Evolutionary conservation across 2,329 filamentous ascomycete species (phyloP), one percentile per base, ranked within the genome.

Genomic region (Keithomyces neogunnii): DNA sequence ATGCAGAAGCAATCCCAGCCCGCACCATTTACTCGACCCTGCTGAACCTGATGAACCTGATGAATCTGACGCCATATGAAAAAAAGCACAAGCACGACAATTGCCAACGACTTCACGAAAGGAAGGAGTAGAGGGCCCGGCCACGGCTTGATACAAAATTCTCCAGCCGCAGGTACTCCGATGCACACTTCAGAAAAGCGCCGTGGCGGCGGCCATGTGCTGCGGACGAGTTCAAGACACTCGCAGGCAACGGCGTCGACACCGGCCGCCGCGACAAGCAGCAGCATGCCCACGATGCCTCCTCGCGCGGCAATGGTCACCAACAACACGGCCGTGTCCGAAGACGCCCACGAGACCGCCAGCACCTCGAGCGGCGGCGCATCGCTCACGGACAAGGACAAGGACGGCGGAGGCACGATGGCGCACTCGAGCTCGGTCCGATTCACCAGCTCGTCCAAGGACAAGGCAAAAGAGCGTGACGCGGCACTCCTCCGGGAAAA

Each of bases 111-210:
- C 13, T 35, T 26, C 45, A 47, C 8, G 13, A 38, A 28, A 42
- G 30, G 2, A 42, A n/a, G 29, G 11, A 3, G 36, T n/a, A 19
- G 5, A 44, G 6, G 26, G 30, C 5, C 26, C n/a, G 3, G 5
- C n/a, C 13, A 5, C 5, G 19, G 9, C 5, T 19, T 19, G 19
- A 19, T 3, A 40, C 13, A 26, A 1, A 40, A 5, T 13, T 13
- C 38, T 26, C 19, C n/a, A 40, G 6, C 26, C 40, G 5, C 19
- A 19, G 19, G 19, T 19, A 9, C 40, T 13, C 39, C 45, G n/a
- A 52, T 52, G 47, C 33, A 66, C 55, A 57, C 64, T 44, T 63
- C 72, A 45, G 72, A 77, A 53, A 76, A 73, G 63, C 72, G 73
- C 59, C 72, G 73, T 55, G 66, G 62, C 50, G 62, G 61, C 50